Conservation (phyloP, 2,329 filamentous ascomycete genomes). For the Diaporthe destruens region DNA sequence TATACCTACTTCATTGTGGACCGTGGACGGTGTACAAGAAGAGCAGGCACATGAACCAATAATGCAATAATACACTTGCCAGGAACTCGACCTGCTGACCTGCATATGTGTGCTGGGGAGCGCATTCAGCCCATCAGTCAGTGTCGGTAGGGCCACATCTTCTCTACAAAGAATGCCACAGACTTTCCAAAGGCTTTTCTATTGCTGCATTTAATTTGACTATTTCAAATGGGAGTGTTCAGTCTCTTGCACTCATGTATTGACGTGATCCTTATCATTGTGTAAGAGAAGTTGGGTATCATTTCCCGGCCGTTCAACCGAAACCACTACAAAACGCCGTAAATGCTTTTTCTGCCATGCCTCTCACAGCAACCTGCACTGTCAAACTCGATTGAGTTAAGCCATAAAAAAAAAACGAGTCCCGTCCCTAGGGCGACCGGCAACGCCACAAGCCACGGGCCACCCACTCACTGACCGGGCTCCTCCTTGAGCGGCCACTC, state of each 20-base stretch:
- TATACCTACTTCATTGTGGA: slow-evolving; percentile 39
- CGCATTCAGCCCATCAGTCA: neutral
- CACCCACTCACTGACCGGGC: slow-evolving; percentile 20
- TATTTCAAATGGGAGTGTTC: neutral
- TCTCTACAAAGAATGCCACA: neutral
- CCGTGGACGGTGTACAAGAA: slow-evolving; percentile 17
- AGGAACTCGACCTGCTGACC: neutral
- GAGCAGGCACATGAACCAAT: neutral
- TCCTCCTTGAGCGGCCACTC: slow-evolving; percentile 34
- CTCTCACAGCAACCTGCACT: too few relatives aligned
- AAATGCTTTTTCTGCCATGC: neutral
- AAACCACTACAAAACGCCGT: slow-evolving; percentile 22
- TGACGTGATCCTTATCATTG: neutral
- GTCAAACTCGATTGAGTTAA: neutral
- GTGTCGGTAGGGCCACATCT: neutral
- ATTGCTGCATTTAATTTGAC: neutral
- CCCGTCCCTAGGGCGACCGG: neutral
- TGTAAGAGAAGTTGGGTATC: slow-evolving; percentile 32
- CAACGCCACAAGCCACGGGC: neutral
- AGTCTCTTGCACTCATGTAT: neutral
- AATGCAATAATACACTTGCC: neutral
- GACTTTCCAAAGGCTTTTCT: neutral
- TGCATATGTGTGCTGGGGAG: too few relatives aligned
- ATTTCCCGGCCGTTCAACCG: slow-evolving; percentile 26
- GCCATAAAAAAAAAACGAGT: too few relatives aligned